phyloP scores from a whole-genome alignment of 495 filamentous ascomycete genomes.

The Tuber aestivum region DNA sequence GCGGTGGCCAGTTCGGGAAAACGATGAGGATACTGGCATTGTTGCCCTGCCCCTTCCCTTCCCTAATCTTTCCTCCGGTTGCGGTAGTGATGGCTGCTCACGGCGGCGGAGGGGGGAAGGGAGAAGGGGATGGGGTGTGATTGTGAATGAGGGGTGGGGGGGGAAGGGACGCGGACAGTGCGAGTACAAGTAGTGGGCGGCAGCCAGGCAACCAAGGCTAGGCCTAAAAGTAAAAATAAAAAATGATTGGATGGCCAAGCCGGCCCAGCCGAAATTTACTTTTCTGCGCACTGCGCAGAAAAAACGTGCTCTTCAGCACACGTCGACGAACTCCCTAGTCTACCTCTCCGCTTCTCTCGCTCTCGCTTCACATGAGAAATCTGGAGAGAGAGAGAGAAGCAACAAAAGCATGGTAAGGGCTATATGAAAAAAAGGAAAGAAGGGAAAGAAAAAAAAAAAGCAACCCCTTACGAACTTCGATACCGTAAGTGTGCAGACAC shows the following conservation, averaged over 20 bases:
- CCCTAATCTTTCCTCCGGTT: background rate
- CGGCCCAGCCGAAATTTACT: background rate
- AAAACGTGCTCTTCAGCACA: slow-evolving; percentile 2
- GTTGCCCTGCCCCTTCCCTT: background rate
- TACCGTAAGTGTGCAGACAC: background rate
- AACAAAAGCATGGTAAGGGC: background rate
- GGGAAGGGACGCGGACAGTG: background rate
- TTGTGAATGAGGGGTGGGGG: background rate
- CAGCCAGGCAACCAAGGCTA: slow-evolving; percentile 2
- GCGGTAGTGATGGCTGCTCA: background rate
- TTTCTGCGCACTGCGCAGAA: background rate
- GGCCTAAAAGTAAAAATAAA: background rate
- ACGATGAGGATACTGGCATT: background rate
- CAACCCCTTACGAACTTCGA: background rate
- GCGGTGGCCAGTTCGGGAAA: background rate
- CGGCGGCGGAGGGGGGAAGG: background rate
- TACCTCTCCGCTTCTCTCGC: background rate
- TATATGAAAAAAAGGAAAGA: background rate
- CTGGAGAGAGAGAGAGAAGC: no score
- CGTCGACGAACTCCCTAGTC: no score
- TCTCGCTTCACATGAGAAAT: background rate
- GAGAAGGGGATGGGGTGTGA: background rate
- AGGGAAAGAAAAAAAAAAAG: background rate
- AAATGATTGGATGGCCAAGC: background rate
- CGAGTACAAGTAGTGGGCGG: no score